Evolutionary conservation across 1,284 basidiomycete species (phyloP).

Genomic region (Sparassis latifolia): DNA sequence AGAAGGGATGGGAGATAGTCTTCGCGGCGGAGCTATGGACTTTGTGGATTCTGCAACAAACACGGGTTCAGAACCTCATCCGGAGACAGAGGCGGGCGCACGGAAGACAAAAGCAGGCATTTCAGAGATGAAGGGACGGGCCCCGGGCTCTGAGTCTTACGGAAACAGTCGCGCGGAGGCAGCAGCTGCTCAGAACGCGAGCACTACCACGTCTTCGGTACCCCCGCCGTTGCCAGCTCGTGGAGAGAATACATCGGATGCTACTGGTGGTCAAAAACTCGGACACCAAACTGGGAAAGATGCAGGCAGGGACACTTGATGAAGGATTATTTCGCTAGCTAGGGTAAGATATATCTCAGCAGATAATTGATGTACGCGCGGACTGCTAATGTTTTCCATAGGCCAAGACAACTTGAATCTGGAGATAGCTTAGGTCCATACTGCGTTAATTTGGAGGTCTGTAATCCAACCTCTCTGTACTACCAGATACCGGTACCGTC

Average conservation of each 20-base stretch:
- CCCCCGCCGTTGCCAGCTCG: neutral
- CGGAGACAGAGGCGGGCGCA: constrained; percentile 15
- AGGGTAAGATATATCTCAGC: no score
- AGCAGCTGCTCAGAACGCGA: neutral
- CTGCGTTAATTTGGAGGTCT: no score
- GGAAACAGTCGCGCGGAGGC: neutral
- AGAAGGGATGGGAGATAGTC: constrained; percentile 15
- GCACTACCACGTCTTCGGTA: neutral
- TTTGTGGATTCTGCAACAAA: constrained; percentile 24
- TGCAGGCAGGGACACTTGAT: no score
- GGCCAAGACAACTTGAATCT: no score
- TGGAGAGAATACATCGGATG: neutral
- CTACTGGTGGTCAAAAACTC: no score
- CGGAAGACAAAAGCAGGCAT: constrained; percentile 11
- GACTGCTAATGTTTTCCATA: no score
- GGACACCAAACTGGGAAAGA: no score
- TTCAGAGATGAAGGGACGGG: constrained; percentile 1
- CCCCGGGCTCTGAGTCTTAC: neutral
- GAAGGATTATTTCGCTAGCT: no score
- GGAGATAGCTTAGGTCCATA: no score
- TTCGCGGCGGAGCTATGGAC: constrained; percentile 24
- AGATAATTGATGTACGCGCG: no score
- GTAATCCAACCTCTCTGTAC: no score
- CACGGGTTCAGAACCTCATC: constrained; percentile 13
- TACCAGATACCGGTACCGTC: no score